phyloP scores from a whole-genome alignment of 2,329 filamentous ascomycete genomes.

The Gliomastix tumulicola region DNA sequence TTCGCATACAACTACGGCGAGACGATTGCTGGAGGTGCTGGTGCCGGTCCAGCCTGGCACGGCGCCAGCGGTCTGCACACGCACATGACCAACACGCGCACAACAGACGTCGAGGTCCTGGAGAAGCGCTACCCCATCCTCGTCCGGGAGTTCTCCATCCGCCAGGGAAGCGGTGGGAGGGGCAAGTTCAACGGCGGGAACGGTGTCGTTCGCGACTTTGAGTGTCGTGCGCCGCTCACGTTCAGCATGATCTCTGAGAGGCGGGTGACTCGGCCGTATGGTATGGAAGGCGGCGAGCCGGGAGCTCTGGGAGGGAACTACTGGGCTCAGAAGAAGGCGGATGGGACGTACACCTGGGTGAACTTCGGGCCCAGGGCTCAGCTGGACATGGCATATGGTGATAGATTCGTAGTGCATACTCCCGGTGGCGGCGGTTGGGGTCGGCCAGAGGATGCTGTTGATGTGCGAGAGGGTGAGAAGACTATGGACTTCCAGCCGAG shows the following conservation, averaged over 20 bases:
- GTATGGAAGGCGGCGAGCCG: constrained; percentile 1
- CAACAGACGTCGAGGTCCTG: constrained; percentile 22
- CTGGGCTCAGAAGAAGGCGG: not conserved
- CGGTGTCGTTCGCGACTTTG: constrained; percentile 67
- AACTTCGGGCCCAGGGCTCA: not conserved
- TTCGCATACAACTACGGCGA: constrained; percentile 37
- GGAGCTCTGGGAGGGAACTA: not conserved
- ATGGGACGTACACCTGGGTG: not conserved
- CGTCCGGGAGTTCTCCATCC: constrained; percentile 54
- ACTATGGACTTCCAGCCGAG: not conserved
- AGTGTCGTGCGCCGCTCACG: constrained; percentile 62
- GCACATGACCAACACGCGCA: constrained; percentile 22
- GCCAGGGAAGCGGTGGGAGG: constrained; percentile 43
- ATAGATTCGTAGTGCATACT: not conserved
- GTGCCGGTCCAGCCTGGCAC: constrained; percentile 18
- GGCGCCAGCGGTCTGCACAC: constrained; percentile 18
- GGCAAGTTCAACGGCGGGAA: constrained; percentile 64
- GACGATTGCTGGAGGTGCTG: constrained; percentile 23
- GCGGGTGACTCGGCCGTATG: constrained; percentile 46
- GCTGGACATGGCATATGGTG: not conserved
- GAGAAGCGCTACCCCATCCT: constrained; percentile 25
- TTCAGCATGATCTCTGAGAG: constrained; percentile 71
- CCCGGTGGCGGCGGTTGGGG: not conserved
- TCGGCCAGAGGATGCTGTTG: not conserved
- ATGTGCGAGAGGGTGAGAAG: not conserved